Conservation (phyloP, 768 basidiomycete genomes). For the Lentinus tigrinus region DNA sequence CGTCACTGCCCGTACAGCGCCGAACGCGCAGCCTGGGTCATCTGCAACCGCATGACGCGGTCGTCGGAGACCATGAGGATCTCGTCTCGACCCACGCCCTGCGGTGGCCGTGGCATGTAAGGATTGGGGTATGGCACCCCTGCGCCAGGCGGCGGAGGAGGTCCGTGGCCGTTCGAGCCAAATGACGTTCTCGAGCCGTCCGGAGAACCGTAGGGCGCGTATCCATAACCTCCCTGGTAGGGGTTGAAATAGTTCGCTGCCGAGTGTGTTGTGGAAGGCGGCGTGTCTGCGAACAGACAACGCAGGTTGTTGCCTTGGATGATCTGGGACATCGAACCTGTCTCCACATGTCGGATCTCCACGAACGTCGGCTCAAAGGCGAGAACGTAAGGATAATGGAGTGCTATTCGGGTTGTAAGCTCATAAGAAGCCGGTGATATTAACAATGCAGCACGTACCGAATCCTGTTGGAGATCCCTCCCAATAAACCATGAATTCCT, state of each 20-base stretch:
- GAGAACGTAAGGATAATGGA: slow-evolving; percentile 94
- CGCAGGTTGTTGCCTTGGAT: slow-evolving; percentile 91
- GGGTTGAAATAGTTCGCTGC: slow-evolving; percentile 38
- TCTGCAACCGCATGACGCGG: slow-evolving; percentile 69
- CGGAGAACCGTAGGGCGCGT: slow-evolving; percentile 32
- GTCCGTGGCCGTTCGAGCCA: slow-evolving; percentile 17
- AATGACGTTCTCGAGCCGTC: slow-evolving; percentile 20
- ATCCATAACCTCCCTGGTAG: slow-evolving; percentile 32
- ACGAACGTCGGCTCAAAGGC: slow-evolving; percentile 97
- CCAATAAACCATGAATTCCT: slow-evolving; percentile 95
- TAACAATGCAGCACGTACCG: slow-evolving; percentile 54
- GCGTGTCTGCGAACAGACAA: slow-evolving; percentile 90
- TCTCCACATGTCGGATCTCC: slow-evolving; percentile 94
- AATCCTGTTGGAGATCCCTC: slow-evolving; percentile 93
- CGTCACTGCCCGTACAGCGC: slow-evolving; percentile 3
- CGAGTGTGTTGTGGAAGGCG: slow-evolving; percentile 76
- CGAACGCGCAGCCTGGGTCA: slow-evolving; percentile 33
- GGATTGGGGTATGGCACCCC: slow-evolving; percentile 43
- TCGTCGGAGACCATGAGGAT: slow-evolving; percentile 91
- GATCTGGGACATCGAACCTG: slow-evolving; percentile 88
- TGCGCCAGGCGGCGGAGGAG: background rate
- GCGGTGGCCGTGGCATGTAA: slow-evolving; percentile 42
- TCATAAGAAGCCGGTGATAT: background rate
- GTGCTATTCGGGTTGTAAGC: slow-evolving; percentile 53
- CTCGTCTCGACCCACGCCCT: slow-evolving; percentile 66